Evolutionary conservation across 345 rosid genomes (phyloP).

Genomic region (Syzygium aromaticum): DNA sequence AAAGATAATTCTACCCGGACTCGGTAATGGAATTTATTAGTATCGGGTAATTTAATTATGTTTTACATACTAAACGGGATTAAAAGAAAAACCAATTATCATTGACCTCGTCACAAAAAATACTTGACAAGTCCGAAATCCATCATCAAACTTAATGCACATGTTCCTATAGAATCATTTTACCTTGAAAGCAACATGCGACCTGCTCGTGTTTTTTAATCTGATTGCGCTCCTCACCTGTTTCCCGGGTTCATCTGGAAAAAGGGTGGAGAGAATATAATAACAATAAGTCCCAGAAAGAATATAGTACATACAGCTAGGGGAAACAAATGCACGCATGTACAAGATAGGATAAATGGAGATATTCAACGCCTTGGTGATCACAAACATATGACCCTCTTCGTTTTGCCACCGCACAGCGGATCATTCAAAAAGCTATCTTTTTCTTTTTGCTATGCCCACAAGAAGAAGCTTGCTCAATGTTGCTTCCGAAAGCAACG

Average conservation of each 20-base stretch:
- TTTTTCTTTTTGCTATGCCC: not conserved
- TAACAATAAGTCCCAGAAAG: not conserved
- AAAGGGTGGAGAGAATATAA: not conserved
- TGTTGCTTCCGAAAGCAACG: not conserved
- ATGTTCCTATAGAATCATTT: not conserved
- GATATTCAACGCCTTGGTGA: not conserved
- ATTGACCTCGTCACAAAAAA: not conserved
- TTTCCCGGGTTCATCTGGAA: conserved; percentile 87
- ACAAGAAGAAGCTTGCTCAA: not conserved
- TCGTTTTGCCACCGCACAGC: not conserved
- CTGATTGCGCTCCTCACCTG: conserved; percentile 84
- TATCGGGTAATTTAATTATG: not conserved
- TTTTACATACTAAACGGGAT: not conserved
- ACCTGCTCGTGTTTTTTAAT: conserved; percentile 78
- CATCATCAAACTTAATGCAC: not conserved
- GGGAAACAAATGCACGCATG: not conserved
- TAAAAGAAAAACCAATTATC: not conserved
- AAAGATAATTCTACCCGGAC: not conserved
- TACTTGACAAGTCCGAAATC: not conserved
- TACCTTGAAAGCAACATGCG: conserved; percentile 95
- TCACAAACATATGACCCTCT: not conserved
- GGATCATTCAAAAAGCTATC: not conserved
- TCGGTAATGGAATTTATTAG: not conserved
- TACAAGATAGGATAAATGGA: not conserved
- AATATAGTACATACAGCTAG: not conserved